Conservation (phyloP, 306 rosid genomes). For the Prinsepia uniflora region DNA sequence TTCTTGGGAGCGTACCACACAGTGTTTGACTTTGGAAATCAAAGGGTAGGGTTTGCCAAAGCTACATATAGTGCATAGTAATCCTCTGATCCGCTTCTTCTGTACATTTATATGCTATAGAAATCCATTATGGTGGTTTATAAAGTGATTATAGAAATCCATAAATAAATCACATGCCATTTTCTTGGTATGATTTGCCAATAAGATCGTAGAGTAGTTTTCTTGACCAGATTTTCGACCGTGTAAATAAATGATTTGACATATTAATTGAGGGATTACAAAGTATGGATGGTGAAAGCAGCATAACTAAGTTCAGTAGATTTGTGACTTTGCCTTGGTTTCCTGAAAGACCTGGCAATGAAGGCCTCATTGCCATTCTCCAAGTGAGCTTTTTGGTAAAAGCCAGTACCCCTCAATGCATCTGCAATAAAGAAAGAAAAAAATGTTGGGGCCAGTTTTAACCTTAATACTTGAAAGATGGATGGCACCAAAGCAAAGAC, state of each 20-base stretch:
- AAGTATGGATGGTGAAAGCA: neutral
- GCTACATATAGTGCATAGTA: conserved; percentile 49
- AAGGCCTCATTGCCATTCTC: neutral
- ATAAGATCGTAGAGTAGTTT: neutral
- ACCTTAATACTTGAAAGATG: neutral
- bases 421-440: neutral
- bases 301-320: neutral
- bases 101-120: neutral
- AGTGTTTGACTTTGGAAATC: conserved; percentile 65
- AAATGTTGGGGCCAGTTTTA: neutral
- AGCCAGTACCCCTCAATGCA: neutral
- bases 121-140: neutral
- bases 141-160: neutral
- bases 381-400: neutral
- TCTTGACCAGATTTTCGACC: neutral
- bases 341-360: neutral
- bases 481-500: neutral
- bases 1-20: conserved; percentile 74
- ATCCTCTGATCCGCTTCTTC: neutral
- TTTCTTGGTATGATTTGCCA: neutral
- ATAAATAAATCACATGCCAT: neutral
- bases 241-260: neutral
- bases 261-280: neutral
- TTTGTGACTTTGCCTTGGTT: neutral
- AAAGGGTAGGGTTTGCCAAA: conserved; percentile 63